Percentiles rank a stretch among this genome's conserved stretches.
phyloP scores from a whole-genome alignment of 768 basidiomycete species.

The Saitozyma podzolica region DNA sequence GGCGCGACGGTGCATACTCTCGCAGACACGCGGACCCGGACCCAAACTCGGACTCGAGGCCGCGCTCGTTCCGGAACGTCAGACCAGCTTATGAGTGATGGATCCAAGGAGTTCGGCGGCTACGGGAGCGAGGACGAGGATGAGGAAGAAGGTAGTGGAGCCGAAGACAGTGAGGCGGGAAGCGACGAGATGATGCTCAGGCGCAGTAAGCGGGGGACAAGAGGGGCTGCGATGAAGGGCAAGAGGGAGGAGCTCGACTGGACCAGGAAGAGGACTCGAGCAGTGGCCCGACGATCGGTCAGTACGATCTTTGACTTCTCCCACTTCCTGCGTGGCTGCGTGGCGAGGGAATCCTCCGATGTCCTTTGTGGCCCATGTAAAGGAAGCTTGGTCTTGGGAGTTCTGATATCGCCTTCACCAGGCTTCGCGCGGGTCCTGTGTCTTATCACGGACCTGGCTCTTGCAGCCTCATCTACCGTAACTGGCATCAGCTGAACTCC shows the following conservation, averaged over 20 bases:
- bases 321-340: not conserved
- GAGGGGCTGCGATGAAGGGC: not conserved
- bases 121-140: not conserved
- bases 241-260: not conserved
- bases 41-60: too few relatives aligned
- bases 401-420: too few relatives aligned
- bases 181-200: not conserved
- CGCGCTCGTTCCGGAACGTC: too few relatives aligned
- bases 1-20: too few relatives aligned
- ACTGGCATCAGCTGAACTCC: not conserved
- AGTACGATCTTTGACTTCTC: not conserved
- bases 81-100: too few relatives aligned
- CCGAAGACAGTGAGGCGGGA: not conserved
- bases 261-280: not conserved
- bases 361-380: not conserved
- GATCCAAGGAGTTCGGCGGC: too few relatives aligned
- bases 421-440: too few relatives aligned
- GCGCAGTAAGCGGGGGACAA: not conserved
- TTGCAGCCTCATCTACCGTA: not conserved
- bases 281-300: not conserved
- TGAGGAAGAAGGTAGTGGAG: not conserved
- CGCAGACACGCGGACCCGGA: too few relatives aligned
- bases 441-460: too few relatives aligned
- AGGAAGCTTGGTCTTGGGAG: not conserved
- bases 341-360: not conserved